A percentile compares a stretch with the other conserved stretches of the same genome.
Evolutionary conservation across 2,329 filamentous ascomycete genomes (phyloP).

Genomic region (Talaromyces marneffei): DNA sequence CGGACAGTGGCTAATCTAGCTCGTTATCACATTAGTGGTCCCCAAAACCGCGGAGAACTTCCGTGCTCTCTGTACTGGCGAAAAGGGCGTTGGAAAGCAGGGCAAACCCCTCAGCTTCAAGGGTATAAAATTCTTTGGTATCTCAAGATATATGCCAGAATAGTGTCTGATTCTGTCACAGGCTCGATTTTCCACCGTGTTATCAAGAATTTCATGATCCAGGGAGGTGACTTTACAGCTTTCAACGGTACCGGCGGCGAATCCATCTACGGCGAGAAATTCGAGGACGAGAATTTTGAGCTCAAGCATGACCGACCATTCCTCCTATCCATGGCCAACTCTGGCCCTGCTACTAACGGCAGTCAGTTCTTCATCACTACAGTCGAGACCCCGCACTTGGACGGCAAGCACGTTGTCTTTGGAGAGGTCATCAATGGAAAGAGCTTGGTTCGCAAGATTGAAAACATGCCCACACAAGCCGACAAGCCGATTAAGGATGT

Average conservation of each 20-base stretch:
- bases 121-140: conserved; percentile 34
- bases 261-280: conserved; percentile 96
- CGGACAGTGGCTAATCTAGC: background rate
- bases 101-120: conserved; percentile 92
- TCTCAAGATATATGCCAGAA: background rate
- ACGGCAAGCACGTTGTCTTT: conserved; percentile 96
- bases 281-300: conserved; percentile 93
- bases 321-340: conserved; percentile 95
- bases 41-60: conserved; percentile 98
- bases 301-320: conserved; percentile 89
- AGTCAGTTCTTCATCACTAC: conserved; percentile 99
- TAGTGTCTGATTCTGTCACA: conserved; percentile 18
- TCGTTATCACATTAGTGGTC: conserved; percentile 50
- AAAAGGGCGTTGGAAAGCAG: conserved; percentile 76
- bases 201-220: conserved; percentile 98
- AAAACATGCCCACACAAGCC: conserved; percentile 69
- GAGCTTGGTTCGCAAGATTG: conserved; percentile 81
- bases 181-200: conserved; percentile 89
- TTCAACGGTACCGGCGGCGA: conserved; percentile 94
- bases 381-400: conserved; percentile 86
- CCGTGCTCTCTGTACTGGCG: conserved; percentile 85
- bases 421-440: conserved; percentile 91
- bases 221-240: conserved; percentile 93
- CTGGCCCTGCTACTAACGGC: conserved; percentile 90
- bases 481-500: conserved; percentile 75